Conservation (phyloP, 805 yeast species). For the Kazachstania martiniae region DNA sequence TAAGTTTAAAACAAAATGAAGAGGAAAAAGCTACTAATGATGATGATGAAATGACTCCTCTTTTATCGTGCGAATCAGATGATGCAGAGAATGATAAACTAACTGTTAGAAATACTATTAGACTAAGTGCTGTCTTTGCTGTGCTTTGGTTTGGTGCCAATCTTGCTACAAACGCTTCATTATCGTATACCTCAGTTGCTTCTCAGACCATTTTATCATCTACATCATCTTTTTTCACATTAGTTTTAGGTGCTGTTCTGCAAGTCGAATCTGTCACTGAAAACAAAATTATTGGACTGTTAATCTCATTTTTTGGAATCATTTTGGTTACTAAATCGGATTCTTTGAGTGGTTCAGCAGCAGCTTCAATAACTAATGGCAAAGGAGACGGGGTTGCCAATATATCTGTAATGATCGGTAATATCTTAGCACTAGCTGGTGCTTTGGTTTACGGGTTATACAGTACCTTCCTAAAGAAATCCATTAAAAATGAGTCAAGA, state of each 20-base stretch:
- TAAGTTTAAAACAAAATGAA: too few relatives aligned
- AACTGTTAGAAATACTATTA: conserved; percentile 45
- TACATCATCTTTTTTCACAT: conserved; percentile 82
- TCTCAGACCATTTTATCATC: conserved; percentile 88
- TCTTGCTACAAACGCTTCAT: conserved; percentile 70
- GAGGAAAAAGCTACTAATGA: not conserved
- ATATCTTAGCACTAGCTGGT: conserved; percentile 62
- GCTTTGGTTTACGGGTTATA: conserved; percentile 82
- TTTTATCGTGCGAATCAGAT: not conserved
- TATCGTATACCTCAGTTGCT: conserved; percentile 79
- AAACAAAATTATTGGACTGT: conserved; percentile 53
- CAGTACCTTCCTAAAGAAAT: conserved; percentile 68
- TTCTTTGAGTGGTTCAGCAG: conserved; percentile 26
- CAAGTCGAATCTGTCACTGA: conserved; percentile 55
- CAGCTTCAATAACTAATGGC: not conserved
- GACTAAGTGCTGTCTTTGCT: conserved; percentile 64
- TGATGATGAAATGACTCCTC: not conserved
- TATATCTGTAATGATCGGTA: conserved; percentile 45
- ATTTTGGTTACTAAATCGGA: conserved; percentile 56
- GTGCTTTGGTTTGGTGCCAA: conserved; percentile 82
- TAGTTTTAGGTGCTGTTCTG: conserved; percentile 59
- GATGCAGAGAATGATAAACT: not conserved
- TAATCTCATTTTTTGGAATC: conserved; percentile 65
- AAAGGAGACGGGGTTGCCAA: conserved; percentile 6
- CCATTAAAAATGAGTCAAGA: conserved; percentile 53